Evolutionary conservation across 2,329 filamentous ascomycete genomes (phyloP).

Genomic region (Myriosclerotinia duriaeana): DNA sequence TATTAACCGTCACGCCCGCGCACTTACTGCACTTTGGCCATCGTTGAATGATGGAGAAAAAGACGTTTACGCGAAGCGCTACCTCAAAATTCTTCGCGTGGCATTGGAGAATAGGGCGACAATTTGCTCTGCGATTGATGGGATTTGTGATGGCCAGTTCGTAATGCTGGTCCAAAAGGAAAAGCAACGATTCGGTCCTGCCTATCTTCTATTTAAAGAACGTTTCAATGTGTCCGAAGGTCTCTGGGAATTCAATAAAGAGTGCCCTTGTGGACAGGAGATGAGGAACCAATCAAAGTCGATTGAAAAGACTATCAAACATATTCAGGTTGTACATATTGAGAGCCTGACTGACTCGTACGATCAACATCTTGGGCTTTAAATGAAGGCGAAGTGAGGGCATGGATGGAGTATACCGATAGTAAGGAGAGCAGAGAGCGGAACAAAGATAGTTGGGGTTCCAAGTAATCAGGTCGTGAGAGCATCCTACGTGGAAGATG

Average conservation of each 20-base stretch:
- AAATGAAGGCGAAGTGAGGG: not conserved
- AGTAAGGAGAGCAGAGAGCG: not conserved
- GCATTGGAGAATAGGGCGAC: not conserved
- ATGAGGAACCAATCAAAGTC: fast-evolving
- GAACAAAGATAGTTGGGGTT: not conserved
- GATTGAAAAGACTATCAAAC: not conserved
- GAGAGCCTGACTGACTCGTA: not conserved
- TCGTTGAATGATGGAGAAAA: not conserved
- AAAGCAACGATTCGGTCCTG: not conserved
- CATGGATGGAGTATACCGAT: not conserved
- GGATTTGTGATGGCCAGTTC: not conserved
- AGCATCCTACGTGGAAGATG: not conserved
- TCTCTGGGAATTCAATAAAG: not conserved
- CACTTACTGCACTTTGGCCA: not conserved
- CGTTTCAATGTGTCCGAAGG: no score
- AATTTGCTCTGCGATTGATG: no score
- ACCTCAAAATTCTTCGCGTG: not conserved
- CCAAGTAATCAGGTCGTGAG: not conserved
- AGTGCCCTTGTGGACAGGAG: no score
- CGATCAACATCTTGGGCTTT: not conserved
- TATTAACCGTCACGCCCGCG: not conserved
- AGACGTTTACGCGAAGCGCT: not conserved
- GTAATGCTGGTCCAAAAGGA: not conserved
- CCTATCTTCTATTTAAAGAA: not conserved
- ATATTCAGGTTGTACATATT: not conserved